Conservation (phyloP, 257 asterid species). For the Paraleonurus japonicus region DNA sequence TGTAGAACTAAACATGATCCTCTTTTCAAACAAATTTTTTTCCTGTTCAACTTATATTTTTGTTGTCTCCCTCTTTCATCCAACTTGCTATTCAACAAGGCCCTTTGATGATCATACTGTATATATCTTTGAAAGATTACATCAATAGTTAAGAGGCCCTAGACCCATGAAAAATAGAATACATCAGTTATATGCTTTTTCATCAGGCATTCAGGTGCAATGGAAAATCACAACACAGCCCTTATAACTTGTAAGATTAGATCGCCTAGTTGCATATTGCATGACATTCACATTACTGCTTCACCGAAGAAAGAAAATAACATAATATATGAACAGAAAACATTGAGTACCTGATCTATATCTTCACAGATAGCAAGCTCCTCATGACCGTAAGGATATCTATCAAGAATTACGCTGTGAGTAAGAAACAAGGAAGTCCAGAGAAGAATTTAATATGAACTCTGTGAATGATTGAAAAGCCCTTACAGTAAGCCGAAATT, state of each 20-base stretch:
- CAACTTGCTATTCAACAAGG: neutral
- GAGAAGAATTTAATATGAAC: constrained; percentile 8
- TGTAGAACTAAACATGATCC: neutral
- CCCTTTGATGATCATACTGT: neutral
- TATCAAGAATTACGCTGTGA: constrained; percentile 29
- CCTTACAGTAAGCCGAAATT: constrained; percentile 90
- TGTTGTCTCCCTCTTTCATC: neutral
- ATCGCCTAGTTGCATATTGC: neutral
- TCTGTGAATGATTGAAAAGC: neutral
- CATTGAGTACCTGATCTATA: constrained; percentile 66
- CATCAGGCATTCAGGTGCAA: neutral
- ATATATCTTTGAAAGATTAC: neutral
- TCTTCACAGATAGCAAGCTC: constrained; percentile 90
- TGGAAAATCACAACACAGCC: neutral
- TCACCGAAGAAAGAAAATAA: neutral
- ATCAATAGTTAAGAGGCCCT: neutral
- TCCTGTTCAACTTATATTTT: neutral
- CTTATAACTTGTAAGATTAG: neutral
- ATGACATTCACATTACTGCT: neutral
- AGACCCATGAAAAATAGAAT: neutral
- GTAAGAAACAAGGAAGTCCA: neutral
- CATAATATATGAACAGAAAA: constrained; percentile 1
- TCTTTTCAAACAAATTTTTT: neutral
- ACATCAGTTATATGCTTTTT: neutral
- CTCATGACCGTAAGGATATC: constrained; percentile 91